These are phyloP conservation scores for Kwoniella botswanensis DNA, from an alignment of 768 basidiomycete species.

Conservation along the genomic window DNA sequence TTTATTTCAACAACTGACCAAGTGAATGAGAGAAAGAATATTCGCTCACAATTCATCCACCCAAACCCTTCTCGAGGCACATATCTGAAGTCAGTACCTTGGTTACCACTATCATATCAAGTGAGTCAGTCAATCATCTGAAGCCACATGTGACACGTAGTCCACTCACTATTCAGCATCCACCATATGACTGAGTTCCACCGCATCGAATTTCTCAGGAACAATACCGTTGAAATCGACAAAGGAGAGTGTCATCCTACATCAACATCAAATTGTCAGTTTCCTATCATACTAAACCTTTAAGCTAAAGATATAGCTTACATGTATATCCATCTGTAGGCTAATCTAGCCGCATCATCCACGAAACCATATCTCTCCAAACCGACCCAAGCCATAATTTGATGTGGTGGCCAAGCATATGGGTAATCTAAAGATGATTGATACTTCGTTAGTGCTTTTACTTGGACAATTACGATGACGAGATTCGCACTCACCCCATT, in stretches of 20 bases:
- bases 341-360: conserved; percentile 87
- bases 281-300: too few relatives aligned
- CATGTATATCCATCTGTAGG: conserved; percentile 99
- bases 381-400: conserved; percentile 98
- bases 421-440: conserved; percentile 65
- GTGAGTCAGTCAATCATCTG: conserved; percentile 28
- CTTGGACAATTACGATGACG: too few relatives aligned
- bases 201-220: conserved; percentile 98
- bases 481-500: conserved; percentile 70
- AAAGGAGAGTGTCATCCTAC: conserved; percentile 55
- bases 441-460: too few relatives aligned
- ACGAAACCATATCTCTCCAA: conserved; percentile 93
- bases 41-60: conserved; percentile 87
- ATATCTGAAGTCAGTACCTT: conserved; percentile 94
- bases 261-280: background rate
- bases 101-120: conserved; percentile 41
- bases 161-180: conserved; percentile 80
- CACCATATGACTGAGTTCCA: conserved; percentile 91
- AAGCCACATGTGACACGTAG: conserved; percentile 41
- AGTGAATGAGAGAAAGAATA: too few relatives aligned
- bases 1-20: background rate
- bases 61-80: conserved; percentile 97
- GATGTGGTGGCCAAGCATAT: conserved; percentile 74
- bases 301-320: too few relatives aligned
- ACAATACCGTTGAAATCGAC: conserved; percentile 98